phyloP scores from a whole-genome alignment of 2,329 filamentous ascomycete species.

The Ceratocystis papillata region DNA sequence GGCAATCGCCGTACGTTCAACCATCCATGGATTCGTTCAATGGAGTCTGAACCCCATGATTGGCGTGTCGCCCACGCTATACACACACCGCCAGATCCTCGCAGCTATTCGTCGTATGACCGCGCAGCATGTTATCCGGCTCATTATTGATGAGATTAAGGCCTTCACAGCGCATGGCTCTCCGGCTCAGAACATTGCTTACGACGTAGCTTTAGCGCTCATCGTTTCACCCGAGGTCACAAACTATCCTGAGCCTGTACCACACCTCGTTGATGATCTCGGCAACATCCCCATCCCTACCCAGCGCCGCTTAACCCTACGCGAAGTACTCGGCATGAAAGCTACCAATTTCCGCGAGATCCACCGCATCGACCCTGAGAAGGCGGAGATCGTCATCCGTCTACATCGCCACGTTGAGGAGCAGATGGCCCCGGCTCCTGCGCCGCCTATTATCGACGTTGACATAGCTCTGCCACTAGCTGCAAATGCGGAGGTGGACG shows the following conservation, averaged over 20 bases:
- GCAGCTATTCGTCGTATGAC: slow-evolving; percentile 33
- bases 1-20: slow-evolving; percentile 46
- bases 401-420: slow-evolving; percentile 54
- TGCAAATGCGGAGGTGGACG: slow-evolving; percentile 29
- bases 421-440: slow-evolving; percentile 43
- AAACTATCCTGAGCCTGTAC: slow-evolving; percentile 33
- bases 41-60: slow-evolving; percentile 53
- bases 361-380: slow-evolving; percentile 44
- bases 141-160: slow-evolving; percentile 55
- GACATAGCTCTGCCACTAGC: slow-evolving; percentile 36
- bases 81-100: slow-evolving; percentile 62
- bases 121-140: slow-evolving; percentile 41
- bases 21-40: slow-evolving; percentile 50
- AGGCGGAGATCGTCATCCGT: slow-evolving; percentile 52
- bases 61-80: slow-evolving; percentile 50
- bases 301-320: slow-evolving; percentile 46
- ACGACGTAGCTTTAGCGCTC: slow-evolving; percentile 59
- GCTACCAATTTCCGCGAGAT: slow-evolving; percentile 48
- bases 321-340: slow-evolving; percentile 48
- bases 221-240: slow-evolving; percentile 55
- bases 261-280: slow-evolving; percentile 32
- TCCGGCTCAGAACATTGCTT: slow-evolving; percentile 45
- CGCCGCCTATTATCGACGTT: slow-evolving; percentile 35
- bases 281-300: slow-evolving; percentile 32
- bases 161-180: slow-evolving; percentile 40